Base-by-base conservation (phyloP, 495 filamentous ascomycete species). In the Extremus antarcticus region DNA sequence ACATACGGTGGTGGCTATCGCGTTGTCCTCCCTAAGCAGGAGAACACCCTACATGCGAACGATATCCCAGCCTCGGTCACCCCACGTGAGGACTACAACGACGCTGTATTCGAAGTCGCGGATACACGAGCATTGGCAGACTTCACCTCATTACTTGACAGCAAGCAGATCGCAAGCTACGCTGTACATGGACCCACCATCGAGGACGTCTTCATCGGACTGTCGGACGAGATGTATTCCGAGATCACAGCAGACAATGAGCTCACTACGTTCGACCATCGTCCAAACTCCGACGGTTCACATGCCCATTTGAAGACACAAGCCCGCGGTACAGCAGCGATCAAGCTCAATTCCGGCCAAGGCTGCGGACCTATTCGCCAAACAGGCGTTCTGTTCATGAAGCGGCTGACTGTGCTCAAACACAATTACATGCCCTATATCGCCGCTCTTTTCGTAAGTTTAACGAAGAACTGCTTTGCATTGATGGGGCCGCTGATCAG, bases 391-490 rank as follows among this genome's bases (percentile, higher is more conserved):
- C 67, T 95, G 16, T 89, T 92, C 65, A 70, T 74, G 39, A 95
- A 95, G 68, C 75, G 89, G 20, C 74, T 78, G 52, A 87, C 83
- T 2, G 85, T 94, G 41, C 72, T 91, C 48, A 83, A 83, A 53
- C 75, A 80, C 40, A 90, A 90, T 62, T 84, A 79, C 69, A 73
- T 90, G 47, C 86, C 87, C 3, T 86, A 84, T 38, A 65, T 78
- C 3, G 81, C 80, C 9, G 86, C 86, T 1, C 74, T 89, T 35
- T 49, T 88, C 1, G 79, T n/a, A n/a, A n/a, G n/a, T n/a, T n/a
- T n/a, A n/a, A n/a, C n/a, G n/a, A n/a, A n/a, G n/a, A n/a, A n/a
- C n/a, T n/a, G n/a, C n/a, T n/a, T n/a, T n/a, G n/a, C n/a, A n/a
- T n/a, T n/a, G n/a, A n/a, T n/a, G n/a, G n/a, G n/a, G n/a, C n/a